Percentiles rank a stretch among this genome's conserved stretches.
These are phyloP conservation scores for Oryza meyeriana DNA, from an alignment of 176 grass and related monocot species.

Conservation along the genomic window DNA sequence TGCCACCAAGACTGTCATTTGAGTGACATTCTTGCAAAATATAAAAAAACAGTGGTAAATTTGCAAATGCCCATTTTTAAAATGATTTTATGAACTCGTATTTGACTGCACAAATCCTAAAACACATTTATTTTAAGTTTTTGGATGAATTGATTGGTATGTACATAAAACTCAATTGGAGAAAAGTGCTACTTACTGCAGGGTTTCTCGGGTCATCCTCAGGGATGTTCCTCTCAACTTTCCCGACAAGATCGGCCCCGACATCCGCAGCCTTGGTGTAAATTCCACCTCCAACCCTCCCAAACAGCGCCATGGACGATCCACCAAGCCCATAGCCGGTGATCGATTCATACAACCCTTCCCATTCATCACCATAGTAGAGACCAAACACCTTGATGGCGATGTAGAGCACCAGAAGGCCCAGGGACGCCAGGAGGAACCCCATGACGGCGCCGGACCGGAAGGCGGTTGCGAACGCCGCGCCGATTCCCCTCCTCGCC, in stretches of 20 bases:
- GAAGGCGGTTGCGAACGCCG: conserved; percentile 57
- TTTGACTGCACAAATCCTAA: no score
- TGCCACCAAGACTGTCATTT: no score
- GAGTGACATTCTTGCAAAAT: no score
- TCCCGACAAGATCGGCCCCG: conserved; percentile 83
- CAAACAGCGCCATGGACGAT: conserved; percentile 81
- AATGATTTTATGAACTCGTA: no score
- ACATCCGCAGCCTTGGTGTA: conserved; percentile 91
- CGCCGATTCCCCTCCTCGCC: conserved; percentile 51
- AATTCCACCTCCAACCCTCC: conserved; percentile 84
- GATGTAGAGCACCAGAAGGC: conserved; percentile 59
- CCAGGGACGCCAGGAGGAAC: conserved; percentile 67
- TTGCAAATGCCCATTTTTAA: no score
- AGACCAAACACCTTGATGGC: conserved; percentile 56
- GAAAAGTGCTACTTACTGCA: conserved; percentile 24
- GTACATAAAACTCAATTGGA: background rate
- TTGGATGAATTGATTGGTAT: background rate
- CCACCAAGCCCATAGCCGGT: conserved; percentile 79
- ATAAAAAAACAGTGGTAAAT: no score
- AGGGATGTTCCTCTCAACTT: conserved; percentile 72
- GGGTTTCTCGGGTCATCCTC: conserved; percentile 88
- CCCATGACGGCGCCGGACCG: conserved; percentile 79
- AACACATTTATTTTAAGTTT: no score
- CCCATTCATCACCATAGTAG: conserved; percentile 80
- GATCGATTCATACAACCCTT: conserved; percentile 65